Evolutionary conservation across 768 basidiomycete genomes (phyloP).

Genomic region (Tephrocybe sp.): DNA sequence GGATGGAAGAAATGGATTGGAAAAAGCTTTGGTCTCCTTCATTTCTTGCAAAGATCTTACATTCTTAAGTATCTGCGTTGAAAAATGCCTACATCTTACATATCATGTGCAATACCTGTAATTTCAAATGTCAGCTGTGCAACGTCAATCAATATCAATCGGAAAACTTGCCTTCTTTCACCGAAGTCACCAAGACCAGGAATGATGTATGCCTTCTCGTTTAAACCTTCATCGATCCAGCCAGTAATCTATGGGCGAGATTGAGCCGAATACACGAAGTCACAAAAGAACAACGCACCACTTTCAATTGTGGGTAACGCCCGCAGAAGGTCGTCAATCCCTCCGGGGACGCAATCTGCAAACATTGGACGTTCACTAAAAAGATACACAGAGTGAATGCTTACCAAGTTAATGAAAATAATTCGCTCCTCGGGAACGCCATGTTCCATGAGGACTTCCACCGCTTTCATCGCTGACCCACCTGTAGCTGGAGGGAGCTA

Average conservation of each 20-base stretch:
- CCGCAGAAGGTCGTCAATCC: constrained; percentile 80
- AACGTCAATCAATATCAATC: not conserved
- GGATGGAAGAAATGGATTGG: not conserved
- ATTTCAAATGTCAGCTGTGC: not conserved
- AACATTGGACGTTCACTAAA: not conserved
- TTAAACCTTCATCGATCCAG: constrained; percentile 92
- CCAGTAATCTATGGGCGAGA: constrained; percentile 69
- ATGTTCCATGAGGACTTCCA: constrained; percentile 88
- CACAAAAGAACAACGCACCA: constrained; percentile 47
- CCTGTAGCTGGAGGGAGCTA: constrained; percentile 66
- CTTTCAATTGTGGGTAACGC: constrained; percentile 71
- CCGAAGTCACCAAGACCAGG: constrained; percentile 98
- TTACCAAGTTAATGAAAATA: constrained; percentile 88
- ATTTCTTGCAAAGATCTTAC: not conserved
- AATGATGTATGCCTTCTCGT: constrained; percentile 87
- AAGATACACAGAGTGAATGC: constrained; percentile 13
- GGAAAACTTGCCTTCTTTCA: constrained; percentile 62
- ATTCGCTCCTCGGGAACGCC: constrained; percentile 94
- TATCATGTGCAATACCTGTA: constrained; percentile 9
- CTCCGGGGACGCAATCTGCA: constrained; percentile 84
- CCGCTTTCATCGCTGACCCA: constrained; percentile 96
- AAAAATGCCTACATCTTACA: not conserved
- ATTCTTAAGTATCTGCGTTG: too few relatives aligned
- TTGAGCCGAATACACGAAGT: not conserved
- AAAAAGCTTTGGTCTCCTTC: not conserved